phyloP scores from a whole-genome alignment of 805 yeast species.

The Alloascoidea hylecoeti region DNA sequence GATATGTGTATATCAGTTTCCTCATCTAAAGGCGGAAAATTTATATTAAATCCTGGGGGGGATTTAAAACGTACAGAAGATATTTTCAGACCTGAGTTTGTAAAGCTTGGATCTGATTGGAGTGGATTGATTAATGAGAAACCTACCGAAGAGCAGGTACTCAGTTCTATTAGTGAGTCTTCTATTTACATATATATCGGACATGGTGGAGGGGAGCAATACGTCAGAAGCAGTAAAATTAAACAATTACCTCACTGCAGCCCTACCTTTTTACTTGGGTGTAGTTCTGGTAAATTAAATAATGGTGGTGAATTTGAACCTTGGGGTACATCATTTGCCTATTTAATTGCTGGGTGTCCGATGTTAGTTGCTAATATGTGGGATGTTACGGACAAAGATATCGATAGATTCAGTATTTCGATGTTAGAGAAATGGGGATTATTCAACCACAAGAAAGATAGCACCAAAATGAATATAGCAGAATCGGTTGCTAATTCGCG shows the following conservation, averaged over 20 bases:
- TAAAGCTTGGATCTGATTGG: slow-evolving; percentile 27
- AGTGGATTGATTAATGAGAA: slow-evolving; percentile 33
- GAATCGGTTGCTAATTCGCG: slow-evolving; percentile 52
- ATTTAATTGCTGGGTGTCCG: slow-evolving; percentile 71
- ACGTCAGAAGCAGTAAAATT: slow-evolving; percentile 40
- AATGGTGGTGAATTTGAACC: slow-evolving; percentile 50
- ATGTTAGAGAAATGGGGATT: slow-evolving; percentile 60
- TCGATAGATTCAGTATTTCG: slow-evolving; percentile 58
- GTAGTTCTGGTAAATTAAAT: slow-evolving; percentile 67
- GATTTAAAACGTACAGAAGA: slow-evolving; percentile 60
- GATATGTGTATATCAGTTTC: background rate
- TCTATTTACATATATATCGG: slow-evolving; percentile 70
- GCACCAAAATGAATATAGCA: slow-evolving; percentile 21
- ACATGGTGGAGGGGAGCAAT: slow-evolving; percentile 95
- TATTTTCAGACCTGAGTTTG: slow-evolving; percentile 32
- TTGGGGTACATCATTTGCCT: slow-evolving; percentile 63
- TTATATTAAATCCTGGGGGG: slow-evolving; percentile 70
- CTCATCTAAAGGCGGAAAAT: slow-evolving; percentile 29
- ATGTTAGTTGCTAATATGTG: slow-evolving; percentile 77
- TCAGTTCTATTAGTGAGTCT: slow-evolving; percentile 23
- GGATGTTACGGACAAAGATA: slow-evolving; percentile 97
- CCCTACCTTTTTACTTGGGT: slow-evolving; percentile 57
- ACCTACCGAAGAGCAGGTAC: slow-evolving; percentile 45
- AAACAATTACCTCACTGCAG: slow-evolving; percentile 23
- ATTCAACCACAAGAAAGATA: slow-evolving; percentile 12